Conservation (phyloP, 768 basidiomycete species). For the Austroboletus festivus region DNA sequence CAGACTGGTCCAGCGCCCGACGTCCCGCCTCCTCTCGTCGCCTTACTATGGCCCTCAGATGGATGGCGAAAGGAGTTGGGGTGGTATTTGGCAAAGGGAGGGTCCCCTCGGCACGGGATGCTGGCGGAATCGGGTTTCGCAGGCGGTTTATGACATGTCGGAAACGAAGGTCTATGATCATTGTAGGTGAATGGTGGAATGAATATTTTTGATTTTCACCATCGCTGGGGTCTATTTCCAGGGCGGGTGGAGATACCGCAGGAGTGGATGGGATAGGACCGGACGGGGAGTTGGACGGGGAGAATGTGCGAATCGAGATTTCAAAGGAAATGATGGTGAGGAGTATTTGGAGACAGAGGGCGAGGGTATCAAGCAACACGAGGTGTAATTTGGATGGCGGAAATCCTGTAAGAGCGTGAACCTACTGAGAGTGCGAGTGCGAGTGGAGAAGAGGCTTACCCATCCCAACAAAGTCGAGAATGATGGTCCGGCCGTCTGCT, state of each 20-base stretch:
- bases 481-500: conserved; percentile 55
- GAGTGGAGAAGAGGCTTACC: conserved; percentile 46
- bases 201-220: conserved; percentile 18
- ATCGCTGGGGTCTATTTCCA: conserved; percentile 21
- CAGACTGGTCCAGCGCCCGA: conserved; percentile 24
- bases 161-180: conserved; percentile 65
- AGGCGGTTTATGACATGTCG: conserved; percentile 53
- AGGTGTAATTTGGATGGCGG: conserved; percentile 65
- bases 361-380: conserved; percentile 63
- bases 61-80: conserved; percentile 46
- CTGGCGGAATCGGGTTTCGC: conserved; percentile 48
- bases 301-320: conserved; percentile 39
- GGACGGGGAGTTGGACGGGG: conserved; percentile 41
- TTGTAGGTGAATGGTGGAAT: conserved; percentile 33
- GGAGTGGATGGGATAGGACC: conserved; percentile 27
- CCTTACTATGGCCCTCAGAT: conserved; percentile 51
- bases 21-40: conserved; percentile 44
- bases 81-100: conserved; percentile 64
- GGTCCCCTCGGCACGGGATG: conserved; percentile 26
- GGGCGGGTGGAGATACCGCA: conserved; percentile 22
- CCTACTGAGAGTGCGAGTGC: neutral
- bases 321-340: conserved; percentile 72
- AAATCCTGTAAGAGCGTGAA: conserved; percentile 40
- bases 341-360: conserved; percentile 62
- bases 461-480: conserved; percentile 79